Base-by-base conservation (phyloP, 2,329 filamentous ascomycete genomes). In the Phyllosticta paracitricarpa region DNA sequence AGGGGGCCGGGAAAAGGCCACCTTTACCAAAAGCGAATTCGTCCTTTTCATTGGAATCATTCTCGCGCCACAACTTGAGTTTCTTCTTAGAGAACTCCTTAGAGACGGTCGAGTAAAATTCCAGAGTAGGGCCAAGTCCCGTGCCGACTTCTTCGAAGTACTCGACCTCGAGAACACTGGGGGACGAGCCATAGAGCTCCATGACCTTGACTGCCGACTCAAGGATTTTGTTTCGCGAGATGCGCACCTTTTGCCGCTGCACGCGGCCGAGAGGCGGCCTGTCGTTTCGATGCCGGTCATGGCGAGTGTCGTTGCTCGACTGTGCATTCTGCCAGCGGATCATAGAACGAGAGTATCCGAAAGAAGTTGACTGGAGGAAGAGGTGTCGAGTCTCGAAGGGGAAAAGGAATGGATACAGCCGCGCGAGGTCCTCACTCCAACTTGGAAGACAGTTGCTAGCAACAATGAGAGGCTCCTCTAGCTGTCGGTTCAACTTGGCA, bases 131-230 rank as follows among this genome's bases (percentile, higher is more conserved):
- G 0, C 94, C 94, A 54, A 99, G 81, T 55, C 94, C 94, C 25
- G 95, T 99, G 61, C 94, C 94, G 24, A 99, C 94, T 76, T 99
- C 94, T 69, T 97, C 94, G 67, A 99, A 99, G 70, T 99, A 99
- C 70, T 99, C 95, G 1, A 99, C 93, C 71, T 99, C 94, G 0
- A 99, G 78, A 28, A 97, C 89, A 72, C 93, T 97, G 63, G 96
- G 90, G 0, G 93, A 96, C n/a, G 90, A 90, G 0, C 94, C 94
- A 69, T 99, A 99, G 2, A 97, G 83, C 68, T 99, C 93, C 93
- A 99, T 97, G 30, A 99, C 94, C 75, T 99, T 99, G 73, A 97
- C 81, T 0, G 94, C 94, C 14, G 94, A 97, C 72, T 99, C 94
- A 7, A 99, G 81, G 54, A 99, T 97, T 68, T 95, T 91, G n/a